These are phyloP conservation scores for Epichloe uncinata DNA, from an alignment of 2,329 filamentous ascomycete genomes.

Conservation along the genomic window DNA sequence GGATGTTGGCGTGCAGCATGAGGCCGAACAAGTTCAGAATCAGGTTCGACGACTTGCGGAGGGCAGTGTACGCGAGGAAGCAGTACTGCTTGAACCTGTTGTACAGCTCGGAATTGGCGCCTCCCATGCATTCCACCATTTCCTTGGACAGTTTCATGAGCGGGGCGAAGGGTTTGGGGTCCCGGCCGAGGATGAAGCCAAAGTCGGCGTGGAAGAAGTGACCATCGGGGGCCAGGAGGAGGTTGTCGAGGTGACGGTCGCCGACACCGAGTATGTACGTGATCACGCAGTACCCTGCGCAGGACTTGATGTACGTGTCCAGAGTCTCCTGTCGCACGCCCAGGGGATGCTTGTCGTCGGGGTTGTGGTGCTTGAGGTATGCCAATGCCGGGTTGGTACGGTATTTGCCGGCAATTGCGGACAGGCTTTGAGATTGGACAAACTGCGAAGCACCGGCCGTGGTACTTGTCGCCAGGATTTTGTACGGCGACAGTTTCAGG, in stretches of 20 bases:
- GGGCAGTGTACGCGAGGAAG: slow-evolving; percentile 83
- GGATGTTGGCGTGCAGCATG: slow-evolving; percentile 96
- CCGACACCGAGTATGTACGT: slow-evolving; percentile 96
- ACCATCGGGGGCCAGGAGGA: slow-evolving; percentile 76
- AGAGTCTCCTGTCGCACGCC: slow-evolving; percentile 85
- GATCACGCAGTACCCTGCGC: slow-evolving; percentile 95
- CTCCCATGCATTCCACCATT: slow-evolving; percentile 98
- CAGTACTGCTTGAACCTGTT: slow-evolving; percentile 88
- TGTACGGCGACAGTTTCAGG: slow-evolving; percentile 88
- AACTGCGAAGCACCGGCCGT: slow-evolving; percentile 89
- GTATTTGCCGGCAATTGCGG: slow-evolving; percentile 72
- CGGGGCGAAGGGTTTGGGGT: slow-evolving; percentile 93
- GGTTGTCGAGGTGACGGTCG: slow-evolving; percentile 89
- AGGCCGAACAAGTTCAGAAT: slow-evolving; percentile 92
- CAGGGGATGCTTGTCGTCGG: slow-evolving; percentile 66
- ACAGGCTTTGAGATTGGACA: slow-evolving; percentile 72
- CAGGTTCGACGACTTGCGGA: slow-evolving; percentile 79
- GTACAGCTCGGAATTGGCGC: slow-evolving; percentile 67
- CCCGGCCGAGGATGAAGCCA: slow-evolving; percentile 91
- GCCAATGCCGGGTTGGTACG: slow-evolving; percentile 60
- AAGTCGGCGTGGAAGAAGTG: slow-evolving; percentile 99
- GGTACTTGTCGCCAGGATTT: slow-evolving; percentile 85
- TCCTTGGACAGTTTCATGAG: slow-evolving; percentile 95
- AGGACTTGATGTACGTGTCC: slow-evolving; percentile 91
- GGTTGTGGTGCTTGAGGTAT: slow-evolving; percentile 81